Evolutionary conservation across 306 rosid genomes (phyloP).

Genomic region (Begonia fuchsioides): DNA sequence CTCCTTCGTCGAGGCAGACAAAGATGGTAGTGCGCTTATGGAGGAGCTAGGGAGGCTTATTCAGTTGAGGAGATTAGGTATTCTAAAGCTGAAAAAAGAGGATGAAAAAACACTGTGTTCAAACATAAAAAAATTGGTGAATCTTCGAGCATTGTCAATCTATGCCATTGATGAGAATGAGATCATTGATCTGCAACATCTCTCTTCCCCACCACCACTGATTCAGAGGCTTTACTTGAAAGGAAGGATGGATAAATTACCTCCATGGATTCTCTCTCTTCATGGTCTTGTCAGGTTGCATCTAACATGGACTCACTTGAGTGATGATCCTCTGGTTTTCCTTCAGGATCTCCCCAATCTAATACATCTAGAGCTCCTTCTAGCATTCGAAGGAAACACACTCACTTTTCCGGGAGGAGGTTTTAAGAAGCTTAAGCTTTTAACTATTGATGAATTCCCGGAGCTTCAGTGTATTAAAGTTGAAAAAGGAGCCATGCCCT

Average conservation of each 20-base stretch:
- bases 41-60: conserved; percentile 11
- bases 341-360: conserved; percentile 20
- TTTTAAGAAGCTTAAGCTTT: conserved; percentile 45
- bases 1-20: not conserved
- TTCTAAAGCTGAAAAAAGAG: conserved; percentile 6
- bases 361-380: conserved; percentile 14
- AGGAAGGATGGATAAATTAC: conserved; percentile 19
- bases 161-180: conserved; percentile 20
- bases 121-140: conserved; percentile 12
- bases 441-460: conserved; percentile 42
- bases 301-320: conserved; percentile 16
- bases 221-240: conserved; percentile 14
- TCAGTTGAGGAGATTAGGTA: conserved; percentile 14
- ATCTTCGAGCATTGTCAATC: conserved; percentile 23
- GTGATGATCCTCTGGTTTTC: conserved; percentile 20
- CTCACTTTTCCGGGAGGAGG: conserved; percentile 33
- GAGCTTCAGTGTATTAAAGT: conserved; percentile 27
- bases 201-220: conserved; percentile 12
- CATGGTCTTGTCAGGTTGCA: conserved; percentile 8
- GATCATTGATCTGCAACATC: conserved; percentile 22
- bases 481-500: too few relatives aligned
- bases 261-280: conserved; percentile 21
- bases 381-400: conserved; percentile 27
- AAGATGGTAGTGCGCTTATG: not conserved
- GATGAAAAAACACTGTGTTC: conserved; percentile 2